Conservation (phyloP, 768 basidiomycete genomes). For the Lanmaoa rubissima region DNA sequence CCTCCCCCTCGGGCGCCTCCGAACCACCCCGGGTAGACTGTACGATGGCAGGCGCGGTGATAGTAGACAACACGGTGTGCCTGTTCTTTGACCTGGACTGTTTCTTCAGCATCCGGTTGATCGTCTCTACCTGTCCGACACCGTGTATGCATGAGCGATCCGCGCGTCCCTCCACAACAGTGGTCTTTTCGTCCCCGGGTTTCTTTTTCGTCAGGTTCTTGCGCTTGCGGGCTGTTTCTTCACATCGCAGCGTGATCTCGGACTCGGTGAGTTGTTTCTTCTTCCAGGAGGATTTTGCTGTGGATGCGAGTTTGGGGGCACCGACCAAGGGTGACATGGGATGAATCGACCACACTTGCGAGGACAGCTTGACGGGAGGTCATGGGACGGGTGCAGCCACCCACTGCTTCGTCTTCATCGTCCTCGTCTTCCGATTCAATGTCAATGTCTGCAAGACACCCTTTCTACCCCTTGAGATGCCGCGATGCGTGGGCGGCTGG, state of each 20-base stretch:
- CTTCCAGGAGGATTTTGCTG: not conserved
- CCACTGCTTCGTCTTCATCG: not conserved
- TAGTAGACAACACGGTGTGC: slow-evolving; percentile 48
- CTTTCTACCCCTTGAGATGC: no score
- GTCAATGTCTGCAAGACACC: not conserved
- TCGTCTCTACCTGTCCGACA: slow-evolving; percentile 68
- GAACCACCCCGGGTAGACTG: slow-evolving; percentile 31
- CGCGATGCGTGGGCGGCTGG: no score
- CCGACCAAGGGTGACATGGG: not conserved
- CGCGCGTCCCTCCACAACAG: no score
- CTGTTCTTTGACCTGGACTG: slow-evolving; percentile 68
- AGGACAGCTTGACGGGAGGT: not conserved
- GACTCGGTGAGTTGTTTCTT: slow-evolving; percentile 71
- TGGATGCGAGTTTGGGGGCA: not conserved
- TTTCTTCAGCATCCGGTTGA: slow-evolving; percentile 85
- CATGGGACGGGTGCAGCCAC: not conserved
- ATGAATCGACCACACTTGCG: not conserved
- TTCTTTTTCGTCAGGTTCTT: slow-evolving; percentile 48
- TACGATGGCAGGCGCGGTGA: slow-evolving; percentile 29
- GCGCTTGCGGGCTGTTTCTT: slow-evolving; percentile 81
- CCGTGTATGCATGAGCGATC: no score
- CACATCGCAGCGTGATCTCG: slow-evolving; percentile 69
- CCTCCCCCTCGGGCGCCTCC: slow-evolving; percentile 39
- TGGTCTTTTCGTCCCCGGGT: slow-evolving; percentile 39
- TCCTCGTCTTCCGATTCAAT: not conserved